Percentiles rank a stretch among this genome's conserved stretches.
Conservation (phyloP, 2,329 filamentous ascomycete genomes). For the Xylaria polymorpha region DNA sequence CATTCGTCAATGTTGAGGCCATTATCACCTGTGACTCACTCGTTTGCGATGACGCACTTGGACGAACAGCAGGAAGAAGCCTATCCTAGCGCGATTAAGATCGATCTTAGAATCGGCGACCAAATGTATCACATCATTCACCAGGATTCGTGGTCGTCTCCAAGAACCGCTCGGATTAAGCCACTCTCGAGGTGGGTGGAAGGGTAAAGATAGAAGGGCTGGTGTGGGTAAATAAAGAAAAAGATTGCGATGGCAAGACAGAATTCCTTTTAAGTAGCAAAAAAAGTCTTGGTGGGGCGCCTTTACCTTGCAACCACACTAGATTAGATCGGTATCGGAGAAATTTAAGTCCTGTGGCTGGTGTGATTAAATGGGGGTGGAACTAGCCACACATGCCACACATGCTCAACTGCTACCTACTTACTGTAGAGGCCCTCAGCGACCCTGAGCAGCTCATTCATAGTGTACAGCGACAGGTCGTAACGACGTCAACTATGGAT, state of each 20-base stretch:
- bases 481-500: slow-evolving; percentile 54
- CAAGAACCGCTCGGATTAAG: neutral
- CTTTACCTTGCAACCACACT: neutral
- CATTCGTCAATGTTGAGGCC: slow-evolving; percentile 17
- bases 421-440: too few species aligned
- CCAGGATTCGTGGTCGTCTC: neutral
- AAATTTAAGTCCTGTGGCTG: slow-evolving; percentile 30
- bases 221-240: slow-evolving; percentile 14
- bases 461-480: neutral
- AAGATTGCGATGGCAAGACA: neutral
- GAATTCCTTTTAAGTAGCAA: slow-evolving; percentile 18
- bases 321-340: slow-evolving; percentile 32
- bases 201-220: neutral
- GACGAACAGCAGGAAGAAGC: neutral
- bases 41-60: neutral
- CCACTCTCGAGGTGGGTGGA: neutral
- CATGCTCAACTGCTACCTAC: neutral
- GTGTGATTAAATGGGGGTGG: neutral
- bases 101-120: slow-evolving; percentile 21
- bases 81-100: slow-evolving; percentile 14
- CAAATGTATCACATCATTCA: slow-evolving; percentile 42
- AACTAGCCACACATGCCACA: slow-evolving; percentile 17
- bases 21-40: slow-evolving; percentile 11
- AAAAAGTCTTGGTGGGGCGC: slow-evolving; percentile 37
- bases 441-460: neutral